Conservation (phyloP, 257 asterid species). For the Nicotiana knightiana region DNA sequence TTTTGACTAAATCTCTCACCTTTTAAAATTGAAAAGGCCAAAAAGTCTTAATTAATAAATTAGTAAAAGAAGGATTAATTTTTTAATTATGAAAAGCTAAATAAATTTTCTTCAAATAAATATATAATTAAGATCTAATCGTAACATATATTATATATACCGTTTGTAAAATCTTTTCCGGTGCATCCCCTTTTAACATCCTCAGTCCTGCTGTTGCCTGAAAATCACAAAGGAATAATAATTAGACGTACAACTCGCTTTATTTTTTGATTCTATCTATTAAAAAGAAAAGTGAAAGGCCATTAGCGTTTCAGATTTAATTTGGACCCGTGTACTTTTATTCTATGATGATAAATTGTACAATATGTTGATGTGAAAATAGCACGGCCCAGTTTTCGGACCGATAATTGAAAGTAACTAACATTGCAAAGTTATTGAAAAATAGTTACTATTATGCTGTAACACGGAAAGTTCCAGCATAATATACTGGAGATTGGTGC, state of each 20-base stretch:
- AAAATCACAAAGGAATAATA: background rate
- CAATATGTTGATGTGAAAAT: too few relatives aligned
- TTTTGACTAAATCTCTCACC: conserved; percentile 72
- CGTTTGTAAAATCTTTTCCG: conserved; percentile 74
- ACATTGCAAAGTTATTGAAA: too few relatives aligned
- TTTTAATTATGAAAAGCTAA: background rate
- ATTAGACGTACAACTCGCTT: background rate
- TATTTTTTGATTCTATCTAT: background rate
- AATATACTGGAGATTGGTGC: too few relatives aligned
- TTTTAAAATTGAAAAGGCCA: conserved; percentile 11
- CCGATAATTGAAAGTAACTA: too few relatives aligned
- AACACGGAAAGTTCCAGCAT: too few relatives aligned
- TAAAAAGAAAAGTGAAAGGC: background rate
- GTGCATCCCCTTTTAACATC: conserved; percentile 65
- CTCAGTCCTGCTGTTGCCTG: conserved; percentile 96
- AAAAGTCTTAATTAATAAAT: background rate
- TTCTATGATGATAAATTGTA: too few relatives aligned
- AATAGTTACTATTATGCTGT: too few relatives aligned
- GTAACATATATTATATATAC: conserved; percentile 24
- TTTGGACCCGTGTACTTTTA: too few relatives aligned
- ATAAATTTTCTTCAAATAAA: background rate
- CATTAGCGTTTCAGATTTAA: too few relatives aligned
- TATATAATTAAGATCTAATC: background rate
- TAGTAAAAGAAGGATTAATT: background rate
- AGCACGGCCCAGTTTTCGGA: too few relatives aligned